Evolutionary conservation across 75 land plant species (phyloP).

Genomic region (Pinus tabuliformis): DNA sequence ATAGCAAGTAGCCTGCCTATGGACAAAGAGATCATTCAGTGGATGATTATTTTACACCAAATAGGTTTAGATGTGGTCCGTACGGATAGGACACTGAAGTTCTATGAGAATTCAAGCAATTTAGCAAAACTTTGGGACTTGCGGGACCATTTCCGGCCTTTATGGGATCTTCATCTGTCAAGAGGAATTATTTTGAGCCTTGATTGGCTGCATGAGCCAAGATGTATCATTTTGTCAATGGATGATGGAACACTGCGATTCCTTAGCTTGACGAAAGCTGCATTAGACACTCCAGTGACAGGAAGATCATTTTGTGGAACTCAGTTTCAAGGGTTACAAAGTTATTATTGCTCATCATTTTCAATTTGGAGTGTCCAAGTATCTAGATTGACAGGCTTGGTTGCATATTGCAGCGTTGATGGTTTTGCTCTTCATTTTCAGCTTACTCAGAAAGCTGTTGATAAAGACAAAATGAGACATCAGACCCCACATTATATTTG

Average conservation of each 20-base stretch:
- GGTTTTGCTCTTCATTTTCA: conserved; percentile 71
- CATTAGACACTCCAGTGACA: conserved; percentile 60
- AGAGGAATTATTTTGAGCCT: conserved; percentile 52
- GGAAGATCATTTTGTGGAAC: conserved; percentile 66
- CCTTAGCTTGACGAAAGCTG: conserved; percentile 52
- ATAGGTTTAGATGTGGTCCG: too few relatives aligned
- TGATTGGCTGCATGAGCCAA: conserved; percentile 80
- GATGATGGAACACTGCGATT: conserved; percentile 87
- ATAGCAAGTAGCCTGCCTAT: too few relatives aligned
- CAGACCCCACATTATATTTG: conserved; percentile 62
- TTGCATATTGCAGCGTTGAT: conserved; percentile 80
- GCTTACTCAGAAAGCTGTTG: conserved; percentile 71
- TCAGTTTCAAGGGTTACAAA: too few relatives aligned
- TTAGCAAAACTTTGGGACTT: too few relatives aligned
- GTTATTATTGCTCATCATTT: too few relatives aligned
- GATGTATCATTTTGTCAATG: conserved; percentile 69
- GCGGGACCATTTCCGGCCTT: conserved; percentile 79
- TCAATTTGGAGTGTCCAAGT: too few relatives aligned
- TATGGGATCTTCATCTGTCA: conserved; percentile 58
- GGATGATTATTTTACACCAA: too few relatives aligned
- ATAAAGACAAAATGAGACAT: conserved; percentile 50
- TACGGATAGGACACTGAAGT: too few relatives aligned
- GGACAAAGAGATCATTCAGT: too few relatives aligned
- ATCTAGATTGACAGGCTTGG: conserved; percentile 81
- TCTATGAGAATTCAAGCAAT: too few relatives aligned